phyloP scores from a whole-genome alignment of 441 rosid species.

The Croton setiger region DNA sequence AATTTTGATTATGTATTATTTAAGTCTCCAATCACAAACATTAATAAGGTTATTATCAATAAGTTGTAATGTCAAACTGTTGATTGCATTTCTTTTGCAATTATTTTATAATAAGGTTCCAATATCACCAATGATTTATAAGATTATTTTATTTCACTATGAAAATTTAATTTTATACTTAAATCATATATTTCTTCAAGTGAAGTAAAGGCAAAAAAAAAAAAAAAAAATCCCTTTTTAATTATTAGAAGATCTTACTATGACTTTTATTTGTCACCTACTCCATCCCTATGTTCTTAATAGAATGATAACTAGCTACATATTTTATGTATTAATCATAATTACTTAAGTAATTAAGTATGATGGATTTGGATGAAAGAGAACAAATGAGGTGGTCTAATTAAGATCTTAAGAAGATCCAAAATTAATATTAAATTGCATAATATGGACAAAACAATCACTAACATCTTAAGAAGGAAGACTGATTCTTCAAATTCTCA shows the following conservation, averaged over 20 bases:
- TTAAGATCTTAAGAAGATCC: conserved; percentile 11
- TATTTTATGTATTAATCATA: background rate
- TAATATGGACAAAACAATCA: conserved; percentile 16
- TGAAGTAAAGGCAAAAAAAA: background rate
- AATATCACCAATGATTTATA: no score
- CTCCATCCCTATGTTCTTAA: background rate
- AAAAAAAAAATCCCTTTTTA: background rate
- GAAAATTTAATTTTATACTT: background rate
- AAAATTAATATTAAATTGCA: conserved; percentile 8
- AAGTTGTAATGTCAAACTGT: no score
- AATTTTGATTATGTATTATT: no score
- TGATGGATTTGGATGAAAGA: conserved; percentile 13
- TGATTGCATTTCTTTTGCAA: no score
- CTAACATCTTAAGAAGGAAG: conserved; percentile 15
- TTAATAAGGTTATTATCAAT: no score
- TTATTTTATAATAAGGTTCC: no score
- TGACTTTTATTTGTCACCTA: conserved; percentile 1
- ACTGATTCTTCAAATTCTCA: conserved; percentile 20
- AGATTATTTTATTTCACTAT: no score
- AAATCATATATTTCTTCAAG: background rate
- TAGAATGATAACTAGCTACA: conserved; percentile 14
- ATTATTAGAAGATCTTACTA: background rate
- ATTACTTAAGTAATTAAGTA: background rate
- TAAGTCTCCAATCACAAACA: no score
- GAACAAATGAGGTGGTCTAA: conserved; percentile 12